These are phyloP conservation scores for Schrenkiella parvula DNA, from an alignment of 345 rosid species.

Conservation along the genomic window DNA sequence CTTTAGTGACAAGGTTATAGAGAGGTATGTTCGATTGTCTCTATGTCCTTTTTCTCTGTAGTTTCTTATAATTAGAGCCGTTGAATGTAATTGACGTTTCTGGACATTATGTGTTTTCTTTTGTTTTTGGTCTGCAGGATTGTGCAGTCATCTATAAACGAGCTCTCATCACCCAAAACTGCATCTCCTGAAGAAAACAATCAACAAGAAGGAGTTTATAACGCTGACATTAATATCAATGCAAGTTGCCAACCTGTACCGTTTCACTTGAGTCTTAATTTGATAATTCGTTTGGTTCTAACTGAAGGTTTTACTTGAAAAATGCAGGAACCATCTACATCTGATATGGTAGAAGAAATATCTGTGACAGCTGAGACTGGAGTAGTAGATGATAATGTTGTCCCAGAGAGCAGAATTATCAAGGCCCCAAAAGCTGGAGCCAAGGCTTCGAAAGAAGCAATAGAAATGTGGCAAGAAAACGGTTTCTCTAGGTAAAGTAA, in stretches of 20 bases:
- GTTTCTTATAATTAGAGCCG: not conserved
- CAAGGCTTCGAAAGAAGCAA: conserved; percentile 57
- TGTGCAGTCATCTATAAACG: conserved; percentile 56
- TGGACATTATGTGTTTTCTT: not conserved
- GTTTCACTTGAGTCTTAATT: not conserved
- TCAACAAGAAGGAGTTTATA: conserved; percentile 13
- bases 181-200: conserved; percentile 19
- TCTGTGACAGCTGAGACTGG: conserved; percentile 41
- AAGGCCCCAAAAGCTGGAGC: conserved; percentile 72
- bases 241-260: conserved; percentile 31
- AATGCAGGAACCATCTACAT: conserved; percentile 43
- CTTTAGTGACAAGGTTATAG: conserved; percentile 58
- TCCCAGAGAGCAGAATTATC: conserved; percentile 31
- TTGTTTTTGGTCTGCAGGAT: conserved; percentile 40
- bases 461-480: conserved; percentile 67
- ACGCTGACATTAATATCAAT: conserved; percentile 36
- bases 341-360: conserved; percentile 43
- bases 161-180: conserved; percentile 40
- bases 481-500: conserved; percentile 80
- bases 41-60: not conserved
- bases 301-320: not conserved
- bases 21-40: conserved; percentile 47
- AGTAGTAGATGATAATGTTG: conserved; percentile 28
- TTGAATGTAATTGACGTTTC: not conserved
- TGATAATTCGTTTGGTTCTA: conserved; percentile 11